Evolutionary conservation across 441 rosid genomes (phyloP).

Genomic region (Caryocar brasiliense): DNA sequence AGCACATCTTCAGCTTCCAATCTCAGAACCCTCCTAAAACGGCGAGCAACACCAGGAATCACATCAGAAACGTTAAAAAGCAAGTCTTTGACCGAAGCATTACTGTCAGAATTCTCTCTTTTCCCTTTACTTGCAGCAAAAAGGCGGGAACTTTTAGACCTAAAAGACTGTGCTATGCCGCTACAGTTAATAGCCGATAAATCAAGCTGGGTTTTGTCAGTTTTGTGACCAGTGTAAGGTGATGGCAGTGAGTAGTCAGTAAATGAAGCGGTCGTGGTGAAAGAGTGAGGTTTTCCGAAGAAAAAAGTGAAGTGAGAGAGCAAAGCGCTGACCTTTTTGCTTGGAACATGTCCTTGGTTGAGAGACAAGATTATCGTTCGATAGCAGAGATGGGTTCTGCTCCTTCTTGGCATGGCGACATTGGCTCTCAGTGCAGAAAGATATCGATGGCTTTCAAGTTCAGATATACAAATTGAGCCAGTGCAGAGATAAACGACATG

Average conservation of each 20-base stretch:
- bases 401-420: neutral
- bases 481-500: no score
- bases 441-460: no score
- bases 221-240: neutral
- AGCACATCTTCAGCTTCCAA: slow-evolving; percentile 56
- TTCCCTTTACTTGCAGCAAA: slow-evolving; percentile 4
- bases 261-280: slow-evolving; percentile 5
- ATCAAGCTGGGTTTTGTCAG: slow-evolving; percentile 15
- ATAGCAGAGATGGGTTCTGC: neutral
- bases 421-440: no score
- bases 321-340: slow-evolving; percentile 17
- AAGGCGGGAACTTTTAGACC: slow-evolving; percentile 16
- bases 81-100: slow-evolving; percentile 34
- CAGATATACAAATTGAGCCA: no score
- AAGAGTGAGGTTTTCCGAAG: slow-evolving; percentile 9
- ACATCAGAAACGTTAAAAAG: slow-evolving; percentile 45
- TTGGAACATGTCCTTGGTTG: slow-evolving; percentile 6
- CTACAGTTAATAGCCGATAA: slow-evolving; percentile 19
- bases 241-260: slow-evolving; percentile 13
- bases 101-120: slow-evolving; percentile 14
- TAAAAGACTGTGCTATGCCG: slow-evolving; percentile 23
- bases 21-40: slow-evolving; percentile 31
- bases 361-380: slow-evolving; percentile 29
- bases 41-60: slow-evolving; percentile 49
- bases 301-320: slow-evolving; percentile 1